Evolutionary conservation across 345 rosid species (phyloP).

Genomic region (Draba incana): DNA sequence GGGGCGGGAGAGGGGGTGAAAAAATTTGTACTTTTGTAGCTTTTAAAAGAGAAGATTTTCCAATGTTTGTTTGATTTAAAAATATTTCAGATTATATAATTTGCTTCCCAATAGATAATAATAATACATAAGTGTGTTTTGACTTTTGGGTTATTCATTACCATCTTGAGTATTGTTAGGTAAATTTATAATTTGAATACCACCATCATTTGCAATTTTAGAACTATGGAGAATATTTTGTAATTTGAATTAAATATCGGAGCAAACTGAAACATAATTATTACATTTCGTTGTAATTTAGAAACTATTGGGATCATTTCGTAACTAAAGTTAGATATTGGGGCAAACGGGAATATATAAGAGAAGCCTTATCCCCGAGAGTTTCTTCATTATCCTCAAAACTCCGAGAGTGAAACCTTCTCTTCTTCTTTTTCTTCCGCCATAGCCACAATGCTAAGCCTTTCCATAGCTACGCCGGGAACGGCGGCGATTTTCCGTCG

Average conservation of each 20-base stretch:
- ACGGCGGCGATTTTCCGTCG: slow-evolving; percentile 46
- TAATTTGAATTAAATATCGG: neutral
- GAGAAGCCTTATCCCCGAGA: slow-evolving; percentile 32
- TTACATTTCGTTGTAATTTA: neutral
- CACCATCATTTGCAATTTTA: neutral
- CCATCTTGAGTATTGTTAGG: neutral
- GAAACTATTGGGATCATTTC: neutral
- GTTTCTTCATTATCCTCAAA: slow-evolving; percentile 30
- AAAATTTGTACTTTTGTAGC: slow-evolving; percentile 33
- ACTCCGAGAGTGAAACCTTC: slow-evolving; percentile 9
- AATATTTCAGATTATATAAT: slow-evolving; percentile 17
- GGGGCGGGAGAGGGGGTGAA: slow-evolving; percentile 10
- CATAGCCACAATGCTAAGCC: slow-evolving; percentile 56
- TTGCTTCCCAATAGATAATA: slow-evolving; percentile 5
- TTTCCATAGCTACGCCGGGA: slow-evolving; percentile 55
- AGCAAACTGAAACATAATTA: neutral
- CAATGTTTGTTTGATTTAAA: slow-evolving; percentile 40
- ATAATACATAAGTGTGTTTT: slow-evolving; percentile 15
- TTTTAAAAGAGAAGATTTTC: slow-evolving; percentile 27
- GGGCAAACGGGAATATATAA: slow-evolving; percentile 30
- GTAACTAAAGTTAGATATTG: neutral
- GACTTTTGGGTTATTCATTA: neutral
- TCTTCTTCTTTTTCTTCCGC: slow-evolving; percentile 19
- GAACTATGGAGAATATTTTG: neutral
- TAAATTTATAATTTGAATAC: neutral